Base-by-base conservation (phyloP, 306 rosid species). In the Trifolium dubium region DNA sequence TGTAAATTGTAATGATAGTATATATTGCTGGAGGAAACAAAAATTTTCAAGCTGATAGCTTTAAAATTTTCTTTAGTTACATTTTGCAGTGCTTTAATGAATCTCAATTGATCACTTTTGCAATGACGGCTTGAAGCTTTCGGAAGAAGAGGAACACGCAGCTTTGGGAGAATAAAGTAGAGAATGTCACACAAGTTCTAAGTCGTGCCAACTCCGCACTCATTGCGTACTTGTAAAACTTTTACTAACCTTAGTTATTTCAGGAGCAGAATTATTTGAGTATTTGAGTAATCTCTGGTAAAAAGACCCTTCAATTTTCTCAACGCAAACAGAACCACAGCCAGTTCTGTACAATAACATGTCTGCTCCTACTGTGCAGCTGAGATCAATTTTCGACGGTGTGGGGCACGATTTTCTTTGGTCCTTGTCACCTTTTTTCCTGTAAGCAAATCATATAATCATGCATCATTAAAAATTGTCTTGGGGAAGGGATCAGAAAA, bases 371-470 rank as follows among this genome's bases (percentile, higher is more conserved):
- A 83, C 44, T 34, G n/a, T 39, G 80, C 34, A 46, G 77, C 12
- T 15, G 73, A 60, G 6, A 69, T 72, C 83, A 80, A 69, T 69
- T 84, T 88, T 82, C 70, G 68, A 72, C 77, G 74, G 39, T 72
- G 79, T 4, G 89, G 82, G 4, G 83, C 62, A 68, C 58, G 78
- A 67, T 76, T 86, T 2, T 53, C 75, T 76, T 82, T 87, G 10
- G 81, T 30, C 77, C 78, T 82, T 44, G 85, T 69, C 37, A 30
- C 76, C 40, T 82, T 70, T 81, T 82, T 92, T 8, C 88, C 97
- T 90, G 90, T 51, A 19, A 74, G 72, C 70, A 79, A 80, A 74
- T 72, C 67, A 76, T 32, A 77, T 49, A 54, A 39, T 11, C 64
- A 53, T 13, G 54, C 71, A 71, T 37, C 51, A 58, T 28, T 55